Base-by-base conservation (phyloP, 139 green algal species). In the Micractinium sp. region DNA sequence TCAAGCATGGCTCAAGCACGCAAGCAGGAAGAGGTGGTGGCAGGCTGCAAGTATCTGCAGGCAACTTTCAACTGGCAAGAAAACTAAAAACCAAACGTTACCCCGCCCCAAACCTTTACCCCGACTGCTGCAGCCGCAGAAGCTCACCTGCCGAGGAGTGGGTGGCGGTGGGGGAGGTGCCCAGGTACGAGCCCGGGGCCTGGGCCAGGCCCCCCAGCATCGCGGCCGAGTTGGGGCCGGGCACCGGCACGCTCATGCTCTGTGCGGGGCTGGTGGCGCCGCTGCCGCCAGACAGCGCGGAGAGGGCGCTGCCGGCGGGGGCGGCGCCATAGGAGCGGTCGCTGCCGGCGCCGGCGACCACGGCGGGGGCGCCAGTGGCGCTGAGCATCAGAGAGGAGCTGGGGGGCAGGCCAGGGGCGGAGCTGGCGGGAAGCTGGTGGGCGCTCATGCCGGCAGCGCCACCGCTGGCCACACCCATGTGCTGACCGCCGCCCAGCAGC, bases 121-220 rank as follows among this genome's bases (percentile, higher is more conserved):
- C n/a, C n/a, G n/a, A n/a, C n/a, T n/a, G n/a, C 23, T 27, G 18
- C 19, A 36, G 22, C n/a, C 63, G 79, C 63, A 18, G 3, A 35
- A 22, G 27, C 33, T 23, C 29, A 71, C 81, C 85, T n/a, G 53
- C 85, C 22, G 85, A 82, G 56, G 85, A 89, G 35, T 81, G 76
- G 74, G 75, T 84, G 73, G 85, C 56, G 33, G 85, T 84, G 33
- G 85, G 85, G 27, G 86, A 86, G 61, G 86, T 89, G 36, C 86
- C 86, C 61, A 89, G 61, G 86, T 85, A 89, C 15, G 86, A 89
- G 61, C 29, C 61, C 0, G 61, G 47, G 73, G 33, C 69, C 71
- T 75, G 53, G n/a, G 53, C 27, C 3, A 39, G 33, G 35, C 73
- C 22, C n/a, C n/a, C 15, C 31, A 36, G 27, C 16, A 35, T 15